Conservation (phyloP, 306 rosid species). For the Comarum palustre region DNA sequence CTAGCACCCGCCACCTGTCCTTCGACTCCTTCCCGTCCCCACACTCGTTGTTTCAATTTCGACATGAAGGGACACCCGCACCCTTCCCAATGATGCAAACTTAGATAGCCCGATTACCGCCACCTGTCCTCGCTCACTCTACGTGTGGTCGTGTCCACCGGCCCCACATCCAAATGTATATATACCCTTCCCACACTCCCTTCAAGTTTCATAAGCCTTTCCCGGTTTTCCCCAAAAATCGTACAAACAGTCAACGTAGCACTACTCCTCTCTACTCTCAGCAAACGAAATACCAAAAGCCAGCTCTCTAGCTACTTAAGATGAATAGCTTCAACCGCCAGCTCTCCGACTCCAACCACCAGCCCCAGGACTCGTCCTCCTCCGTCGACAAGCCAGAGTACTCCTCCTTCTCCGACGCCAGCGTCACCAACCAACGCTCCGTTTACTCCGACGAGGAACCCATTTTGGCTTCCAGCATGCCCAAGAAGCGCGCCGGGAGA, state of each 20-base stretch:
- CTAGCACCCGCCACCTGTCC: too few relatives aligned
- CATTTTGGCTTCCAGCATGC: slow-evolving; percentile 49
- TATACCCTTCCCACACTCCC: neutral
- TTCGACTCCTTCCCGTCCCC: too few relatives aligned
- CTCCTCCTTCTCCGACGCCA: slow-evolving; percentile 22
- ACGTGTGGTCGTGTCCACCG: neutral
- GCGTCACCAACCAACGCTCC: neutral
- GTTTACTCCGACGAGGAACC: slow-evolving; percentile 44
- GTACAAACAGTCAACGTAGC: neutral
- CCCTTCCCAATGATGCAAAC: neutral
- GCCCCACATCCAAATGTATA: neutral
- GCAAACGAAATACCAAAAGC: neutral
- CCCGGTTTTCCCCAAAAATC: neutral
- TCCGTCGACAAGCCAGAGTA: slow-evolving; percentile 15
- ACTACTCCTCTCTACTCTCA: neutral
- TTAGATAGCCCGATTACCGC: neutral
- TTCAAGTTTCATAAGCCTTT: neutral
- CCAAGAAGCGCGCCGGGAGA: slow-evolving; percentile 72
- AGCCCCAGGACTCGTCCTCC: neutral
- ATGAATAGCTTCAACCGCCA: neutral
- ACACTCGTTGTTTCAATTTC: too few relatives aligned
- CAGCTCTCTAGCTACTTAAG: neutral
- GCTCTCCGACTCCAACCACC: neutral
- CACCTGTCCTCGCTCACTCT: neutral
- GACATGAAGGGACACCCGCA: too few relatives aligned